phyloP scores from a whole-genome alignment of 257 asterid species.

The Solanum acaule region DNA sequence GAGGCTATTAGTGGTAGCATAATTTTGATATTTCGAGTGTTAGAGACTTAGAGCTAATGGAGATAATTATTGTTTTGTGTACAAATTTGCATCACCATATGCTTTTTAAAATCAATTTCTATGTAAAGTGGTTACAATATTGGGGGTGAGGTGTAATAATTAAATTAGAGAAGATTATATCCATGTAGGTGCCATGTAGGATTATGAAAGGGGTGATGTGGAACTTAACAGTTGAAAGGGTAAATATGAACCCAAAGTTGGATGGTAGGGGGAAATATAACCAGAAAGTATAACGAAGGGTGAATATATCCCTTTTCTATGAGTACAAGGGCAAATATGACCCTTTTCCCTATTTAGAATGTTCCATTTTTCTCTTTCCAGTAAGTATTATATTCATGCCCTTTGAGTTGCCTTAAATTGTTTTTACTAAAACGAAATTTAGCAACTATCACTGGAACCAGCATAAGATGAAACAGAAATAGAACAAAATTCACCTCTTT shows the following conservation, averaged over 20 bases:
- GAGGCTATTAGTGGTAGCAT: conserved; percentile 7
- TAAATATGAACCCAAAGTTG: not conserved
- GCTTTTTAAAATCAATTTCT: not conserved
- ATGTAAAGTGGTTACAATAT: not conserved
- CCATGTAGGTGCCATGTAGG: not conserved
- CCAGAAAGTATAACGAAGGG: not conserved
- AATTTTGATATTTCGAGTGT: not conserved
- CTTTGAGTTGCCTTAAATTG: not conserved
- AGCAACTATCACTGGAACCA: not conserved
- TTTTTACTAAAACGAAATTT: not conserved
- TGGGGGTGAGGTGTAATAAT: not conserved
- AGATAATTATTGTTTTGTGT: not conserved
- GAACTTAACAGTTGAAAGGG: not conserved
- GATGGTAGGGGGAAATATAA: not conserved
- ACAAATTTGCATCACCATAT: not conserved
- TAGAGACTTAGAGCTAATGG: not conserved
- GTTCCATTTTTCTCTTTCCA: not conserved
- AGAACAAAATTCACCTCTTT: not conserved
- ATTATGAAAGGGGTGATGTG: not conserved
- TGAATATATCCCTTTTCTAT: not conserved
- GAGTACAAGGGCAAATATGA: not conserved
- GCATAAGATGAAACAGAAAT: not conserved
- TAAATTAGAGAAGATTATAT: not conserved
- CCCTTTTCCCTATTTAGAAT: not conserved
- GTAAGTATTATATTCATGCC: not conserved